Evolutionary conservation across 495 filamentous ascomycete species (phyloP).

Genomic region (Aspergillus sparsus): DNA sequence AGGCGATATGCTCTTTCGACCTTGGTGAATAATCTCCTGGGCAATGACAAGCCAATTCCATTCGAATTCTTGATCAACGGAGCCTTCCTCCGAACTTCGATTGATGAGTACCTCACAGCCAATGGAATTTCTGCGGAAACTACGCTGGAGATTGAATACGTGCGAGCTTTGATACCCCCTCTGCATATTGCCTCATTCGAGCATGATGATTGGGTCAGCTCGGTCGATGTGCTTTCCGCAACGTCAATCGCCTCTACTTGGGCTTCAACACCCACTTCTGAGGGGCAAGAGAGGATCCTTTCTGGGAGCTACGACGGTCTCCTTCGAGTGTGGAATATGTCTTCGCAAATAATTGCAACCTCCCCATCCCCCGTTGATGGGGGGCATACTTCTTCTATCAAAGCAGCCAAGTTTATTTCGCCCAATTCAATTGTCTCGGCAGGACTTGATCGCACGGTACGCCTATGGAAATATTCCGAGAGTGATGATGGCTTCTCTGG

Average conservation of each 20-base stretch:
- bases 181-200: constrained; percentile 82
- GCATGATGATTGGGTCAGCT: constrained; percentile 94
- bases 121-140: constrained; percentile 88
- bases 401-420: constrained; percentile 77
- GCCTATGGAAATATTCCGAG: constrained; percentile 84
- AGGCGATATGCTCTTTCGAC: constrained; percentile 89
- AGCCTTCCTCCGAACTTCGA: constrained; percentile 79
- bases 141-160: constrained; percentile 86
- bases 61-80: constrained; percentile 97
- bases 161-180: constrained; percentile 85
- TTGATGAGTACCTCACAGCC: constrained; percentile 83
- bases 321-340: constrained; percentile 84
- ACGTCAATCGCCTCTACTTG: constrained; percentile 63
- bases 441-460: constrained; percentile 77
- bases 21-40: constrained; percentile 88
- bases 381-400: constrained; percentile 74
- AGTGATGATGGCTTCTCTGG: constrained; percentile 57
- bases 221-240: constrained; percentile 79
- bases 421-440: constrained; percentile 74
- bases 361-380: constrained; percentile 62
- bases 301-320: constrained; percentile 89
- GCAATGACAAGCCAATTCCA: constrained; percentile 75
- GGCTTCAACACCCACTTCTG: constrained; percentile 43
- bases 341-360: constrained; percentile 72
- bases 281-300: constrained; percentile 70